Conservation (phyloP, 352 stramenopile species). For the Aphanomyces euteiches region DNA sequence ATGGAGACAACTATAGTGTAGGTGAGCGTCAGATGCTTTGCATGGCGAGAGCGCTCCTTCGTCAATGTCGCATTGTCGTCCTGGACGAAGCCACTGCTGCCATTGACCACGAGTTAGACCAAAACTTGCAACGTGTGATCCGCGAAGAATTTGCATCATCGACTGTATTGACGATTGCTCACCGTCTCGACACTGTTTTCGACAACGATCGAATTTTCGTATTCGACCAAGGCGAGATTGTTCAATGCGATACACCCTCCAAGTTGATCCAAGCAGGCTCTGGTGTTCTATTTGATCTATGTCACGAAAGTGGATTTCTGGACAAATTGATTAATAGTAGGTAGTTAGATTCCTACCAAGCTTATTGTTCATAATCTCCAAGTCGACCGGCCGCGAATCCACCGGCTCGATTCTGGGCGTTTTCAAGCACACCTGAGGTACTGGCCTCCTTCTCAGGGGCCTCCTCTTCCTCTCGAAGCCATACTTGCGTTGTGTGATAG, state of each 20-base stretch:
- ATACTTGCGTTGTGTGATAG: constrained; percentile 89
- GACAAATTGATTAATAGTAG: constrained; percentile 11
- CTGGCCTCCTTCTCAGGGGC: constrained; percentile 57
- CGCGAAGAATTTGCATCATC: constrained; percentile 58
- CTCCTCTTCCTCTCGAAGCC: constrained; percentile 90
- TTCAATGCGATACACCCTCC: constrained; percentile 81
- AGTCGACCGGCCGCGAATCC: constrained; percentile 70
- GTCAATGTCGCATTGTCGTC: constrained; percentile 35
- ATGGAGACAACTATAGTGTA: constrained; percentile 81
- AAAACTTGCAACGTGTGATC: constrained; percentile 44
- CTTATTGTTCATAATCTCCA: neutral
- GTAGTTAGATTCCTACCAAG: neutral
- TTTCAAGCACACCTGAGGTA: constrained; percentile 42
- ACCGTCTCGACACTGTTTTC: constrained; percentile 89
- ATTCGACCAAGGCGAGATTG: constrained; percentile 75
- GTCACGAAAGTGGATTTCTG: constrained; percentile 32
- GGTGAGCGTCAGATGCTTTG: constrained; percentile 36
- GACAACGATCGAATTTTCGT: constrained; percentile 87
- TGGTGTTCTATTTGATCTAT: constrained; percentile 37
- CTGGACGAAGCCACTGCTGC: constrained; percentile 48
- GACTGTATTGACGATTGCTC: constrained; percentile 90
- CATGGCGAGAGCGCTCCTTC: neutral
- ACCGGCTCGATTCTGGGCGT: constrained; percentile 69
- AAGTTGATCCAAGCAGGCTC: constrained; percentile 49
- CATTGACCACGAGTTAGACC: constrained; percentile 61